A percentile compares a stretch with the other conserved stretches of the same genome.
These are phyloP conservation scores for Zygoascus sp. DNA, from an alignment of 1,139 yeast genomes.

Conservation along the genomic window DNA sequence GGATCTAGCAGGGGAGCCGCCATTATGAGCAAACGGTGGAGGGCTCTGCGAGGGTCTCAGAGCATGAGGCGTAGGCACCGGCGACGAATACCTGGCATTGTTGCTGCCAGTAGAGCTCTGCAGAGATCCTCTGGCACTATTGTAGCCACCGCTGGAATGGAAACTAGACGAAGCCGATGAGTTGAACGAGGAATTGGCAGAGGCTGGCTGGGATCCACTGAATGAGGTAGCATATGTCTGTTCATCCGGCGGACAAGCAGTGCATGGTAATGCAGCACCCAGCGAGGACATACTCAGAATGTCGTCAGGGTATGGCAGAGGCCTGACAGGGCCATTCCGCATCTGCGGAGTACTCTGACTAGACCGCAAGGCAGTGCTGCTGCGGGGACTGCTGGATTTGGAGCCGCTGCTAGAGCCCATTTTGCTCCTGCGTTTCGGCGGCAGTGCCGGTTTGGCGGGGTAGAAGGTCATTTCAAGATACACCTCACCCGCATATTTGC, in stretches of 20 bases:
- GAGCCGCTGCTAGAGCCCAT: slow-evolving; percentile 9
- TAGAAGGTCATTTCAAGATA: slow-evolving; percentile 90
- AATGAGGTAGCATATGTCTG: background rate
- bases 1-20: too few species aligned
- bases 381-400: slow-evolving; percentile 1
- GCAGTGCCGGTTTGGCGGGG: slow-evolving; percentile 41
- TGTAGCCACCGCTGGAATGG: background rate
- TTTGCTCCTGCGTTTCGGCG: slow-evolving; percentile 22
- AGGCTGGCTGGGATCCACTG: background rate
- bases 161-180: background rate
- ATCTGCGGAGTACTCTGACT: background rate
- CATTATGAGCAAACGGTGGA: background rate
- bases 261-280: slow-evolving; percentile 8
- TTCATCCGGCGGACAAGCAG: background rate
- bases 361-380: background rate
- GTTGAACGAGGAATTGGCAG: slow-evolving; percentile 1
- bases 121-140: background rate
- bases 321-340: background rate
- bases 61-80: background rate
- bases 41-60: background rate
- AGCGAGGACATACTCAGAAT: slow-evolving; percentile 7
- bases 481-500: slow-evolving; percentile 82
- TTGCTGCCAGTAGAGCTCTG: background rate
- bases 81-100: background rate
- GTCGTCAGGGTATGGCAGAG: slow-evolving; percentile 10